Base-by-base conservation (phyloP, 179 eudicot species). In the Beta lomatogona region DNA sequence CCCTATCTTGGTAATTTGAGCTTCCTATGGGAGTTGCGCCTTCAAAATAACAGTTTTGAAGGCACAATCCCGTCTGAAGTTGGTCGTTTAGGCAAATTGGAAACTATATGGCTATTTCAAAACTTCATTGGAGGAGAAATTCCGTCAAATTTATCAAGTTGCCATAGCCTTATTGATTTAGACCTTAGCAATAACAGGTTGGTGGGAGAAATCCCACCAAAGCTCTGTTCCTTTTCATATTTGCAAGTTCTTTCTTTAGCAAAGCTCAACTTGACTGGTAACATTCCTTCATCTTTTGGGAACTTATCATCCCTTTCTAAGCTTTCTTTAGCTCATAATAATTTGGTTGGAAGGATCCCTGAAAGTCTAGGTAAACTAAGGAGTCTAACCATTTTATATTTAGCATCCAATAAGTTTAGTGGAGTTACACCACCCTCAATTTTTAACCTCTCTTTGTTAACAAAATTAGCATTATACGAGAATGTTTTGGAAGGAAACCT, bases 291-390 rank as follows among this genome's bases (percentile, higher is more conserved):
- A 64, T 22, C 69, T 28, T 1, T 64, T 3, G 69, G 69, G 18
- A 64, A 64, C 44, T 28, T 64, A 28, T 64, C 69, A 25, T 64
- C 69, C 16, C 69, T 64, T 5, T 64, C 5, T 2, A 25, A 1
- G 68, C 44, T 64, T 12, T 25, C 69, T 1, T 2, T 28, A 64
- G 13, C 31, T 1, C 4, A 13, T 9, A 64, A 64, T 15, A 64
- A 64, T 14, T 64, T 64, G 41, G 44, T 4, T 22, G 87, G 85
- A 52, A 59, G 41, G 48, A 79, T 85, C 9, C 81, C 87, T 4
- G 73, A 66, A 1, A 75, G 83, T 28, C 53, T 85, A 19, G 78
- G 81, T 6, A 79, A 82, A 52, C 73, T 85, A 36, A 22, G 55
- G 81, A 85, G 44, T n/a, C 73, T 36, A 48, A 15, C 22, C 52